Evolutionary conservation across 768 basidiomycete species (phyloP), one percentile per base, ranked within the genome.

Genomic region (Filobasidium floriforme): DNA sequence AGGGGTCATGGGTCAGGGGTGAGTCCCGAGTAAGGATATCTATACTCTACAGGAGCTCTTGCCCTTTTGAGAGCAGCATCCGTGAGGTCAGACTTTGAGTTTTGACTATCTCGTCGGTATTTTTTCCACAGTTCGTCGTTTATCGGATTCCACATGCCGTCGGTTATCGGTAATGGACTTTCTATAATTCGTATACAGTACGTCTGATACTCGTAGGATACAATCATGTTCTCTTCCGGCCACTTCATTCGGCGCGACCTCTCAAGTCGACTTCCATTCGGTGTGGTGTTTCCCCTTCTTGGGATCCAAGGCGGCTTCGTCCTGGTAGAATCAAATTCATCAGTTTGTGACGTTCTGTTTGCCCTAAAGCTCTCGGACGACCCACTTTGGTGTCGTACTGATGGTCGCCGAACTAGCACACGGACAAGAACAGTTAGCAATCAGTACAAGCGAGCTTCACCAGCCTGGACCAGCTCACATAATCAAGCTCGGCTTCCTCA

Each of bases 211-310:
- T 37, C 9, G 32, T 9, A 49, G 15, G 46, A 22, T 49, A 22
- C 18, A 49, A 5, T 49, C 46, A 49, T 15, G 6, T 6, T 5
- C 46, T 49, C 6, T 12, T 22, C 46, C 46, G 46, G 18, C 5
- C 15, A 49, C 14, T 6, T 49, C 12, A 49, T 18, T 49, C 18
- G 22, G 3, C 12, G 22, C 46, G 22, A 2, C 46, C 46, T 49
- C 12, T 41, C 40, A 46, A 4, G 61, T 43, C 11, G 29, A 22
- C 61, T 62, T 62, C 41, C 41, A 76, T 54, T 76, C 74, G 11
- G 74, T 75, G 57, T 78, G 77, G 65, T 74, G 68, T 19, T 62
- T 60, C 6, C 75, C 77, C 66, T 78, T 78, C 37, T 68, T 55
- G 40, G 72, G 67, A 40, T 73, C 74, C 32, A 65, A 65, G 43